Base-by-base conservation (phyloP, 192 early-diverging fungal species). In the Gamsiella multidivaricata region DNA sequence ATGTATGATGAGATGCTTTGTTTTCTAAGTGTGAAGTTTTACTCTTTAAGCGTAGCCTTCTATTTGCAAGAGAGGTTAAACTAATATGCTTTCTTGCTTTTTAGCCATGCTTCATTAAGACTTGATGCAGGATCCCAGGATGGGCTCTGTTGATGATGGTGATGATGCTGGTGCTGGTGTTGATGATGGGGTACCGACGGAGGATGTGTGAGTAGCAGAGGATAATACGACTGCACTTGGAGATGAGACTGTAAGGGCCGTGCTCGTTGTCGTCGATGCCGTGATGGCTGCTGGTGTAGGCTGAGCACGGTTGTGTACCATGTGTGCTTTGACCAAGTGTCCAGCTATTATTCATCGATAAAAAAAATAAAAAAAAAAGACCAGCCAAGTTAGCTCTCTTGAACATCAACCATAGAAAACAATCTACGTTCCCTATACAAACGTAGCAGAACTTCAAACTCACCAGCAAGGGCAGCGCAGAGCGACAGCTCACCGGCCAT, bases 401-500 rank as follows among this genome's bases (percentile, higher is more conserved):
- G n/a, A n/a, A n/a, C n/a, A n/a, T n/a, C n/a, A n/a, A n/a, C n/a
- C n/a, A n/a, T n/a, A n/a, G n/a, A n/a, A n/a, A n/a, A n/a, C n/a
- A n/a, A n/a, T n/a, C n/a, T n/a, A n/a, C n/a, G n/a, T n/a, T n/a
- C n/a, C n/a, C n/a, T n/a, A n/a, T n/a, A n/a, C n/a, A n/a, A n/a
- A n/a, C n/a, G n/a, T n/a, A n/a, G n/a, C n/a, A n/a, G n/a, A n/a
- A n/a, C n/a, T n/a, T 18, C 17, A 23, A 50, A 43, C 68, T 54
- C 61, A 70, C 68, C 90, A 26, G 94, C 94, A 43, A 96, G 80
- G 4, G 96, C 96, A 11, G 92, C 80, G 63, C 89, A 94, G 50
- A 97, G 82, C 32, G 91, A 93, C 33, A 97, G 83, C 82, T 97
- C 96, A 55, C 95, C 95, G 36, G 95, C 96, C 92, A 97, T 93